These are phyloP conservation scores for Xylariaceae sp. DNA, from an alignment of 2,329 filamentous ascomycete species.

Conservation along the genomic window DNA sequence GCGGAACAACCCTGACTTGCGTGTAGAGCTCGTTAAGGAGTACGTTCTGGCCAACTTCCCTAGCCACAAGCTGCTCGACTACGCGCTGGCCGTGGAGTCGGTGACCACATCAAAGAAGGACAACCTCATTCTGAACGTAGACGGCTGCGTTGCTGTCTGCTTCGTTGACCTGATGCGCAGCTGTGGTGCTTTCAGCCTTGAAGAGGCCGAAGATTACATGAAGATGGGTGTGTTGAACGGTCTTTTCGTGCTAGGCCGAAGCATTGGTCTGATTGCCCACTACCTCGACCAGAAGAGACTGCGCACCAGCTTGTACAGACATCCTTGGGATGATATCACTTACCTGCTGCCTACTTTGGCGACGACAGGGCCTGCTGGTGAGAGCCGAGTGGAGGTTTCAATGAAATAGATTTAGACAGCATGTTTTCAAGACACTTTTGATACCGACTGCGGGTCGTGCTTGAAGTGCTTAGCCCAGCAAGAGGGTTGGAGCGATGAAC, in stretches of 20 bases:
- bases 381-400: constrained; percentile 86
- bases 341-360: constrained; percentile 86
- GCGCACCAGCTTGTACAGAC: constrained; percentile 96
- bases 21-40: constrained; percentile 99
- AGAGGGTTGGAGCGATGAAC: constrained; percentile 19
- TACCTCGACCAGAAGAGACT: constrained; percentile 99
- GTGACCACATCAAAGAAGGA: constrained; percentile 99
- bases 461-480: constrained; percentile 23
- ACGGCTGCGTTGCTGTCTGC: constrained; percentile 97
- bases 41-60: constrained; percentile 98
- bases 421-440: constrained; percentile 39
- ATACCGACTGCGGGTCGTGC: constrained; percentile 24
- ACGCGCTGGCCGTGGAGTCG: constrained; percentile 95
- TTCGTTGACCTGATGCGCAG: constrained; percentile 98
- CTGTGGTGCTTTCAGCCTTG: constrained; percentile 93
- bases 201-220: constrained; percentile 99
- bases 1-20: constrained; percentile 98
- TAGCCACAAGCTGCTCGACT: constrained; percentile 97
- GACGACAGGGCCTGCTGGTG: constrained; percentile 73
- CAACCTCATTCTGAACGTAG: constrained; percentile 99
- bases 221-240: constrained; percentile 99
- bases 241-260: constrained; percentile 96
- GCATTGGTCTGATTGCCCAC: constrained; percentile 98
- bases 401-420: constrained; percentile 61
- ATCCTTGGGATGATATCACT: constrained; percentile 99